Evolutionary conservation across 139 green algal species (phyloP).

Genomic region (Limnomonas spitsbergensis): DNA sequence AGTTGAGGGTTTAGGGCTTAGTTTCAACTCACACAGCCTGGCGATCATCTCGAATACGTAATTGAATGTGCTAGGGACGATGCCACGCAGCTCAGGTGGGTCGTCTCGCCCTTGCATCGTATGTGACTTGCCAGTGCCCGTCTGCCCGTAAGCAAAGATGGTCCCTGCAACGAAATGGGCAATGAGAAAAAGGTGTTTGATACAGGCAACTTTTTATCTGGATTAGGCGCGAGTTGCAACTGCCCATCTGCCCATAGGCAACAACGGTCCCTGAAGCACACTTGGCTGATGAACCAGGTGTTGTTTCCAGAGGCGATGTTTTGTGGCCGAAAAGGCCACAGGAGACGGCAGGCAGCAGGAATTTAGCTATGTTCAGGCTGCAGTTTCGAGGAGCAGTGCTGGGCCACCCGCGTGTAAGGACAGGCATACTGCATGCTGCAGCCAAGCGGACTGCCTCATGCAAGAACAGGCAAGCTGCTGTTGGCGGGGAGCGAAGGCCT

Average conservation of each 20-base stretch:
- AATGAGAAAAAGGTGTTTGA: not conserved
- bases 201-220: not conserved
- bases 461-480: too few species aligned
- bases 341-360: too few species aligned
- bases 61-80: conserved; percentile 72
- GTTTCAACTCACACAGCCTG: conserved; percentile 43
- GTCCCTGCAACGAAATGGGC: conserved; percentile 29
- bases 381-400: too few species aligned
- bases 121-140: conserved; percentile 80
- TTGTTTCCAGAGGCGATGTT: too few species aligned
- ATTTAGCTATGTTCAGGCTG: too few species aligned
- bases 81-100: conserved; percentile 58
- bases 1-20: not conserved
- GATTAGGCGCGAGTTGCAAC: conserved; percentile 16
- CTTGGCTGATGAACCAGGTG: too few species aligned
- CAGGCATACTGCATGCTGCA: too few species aligned
- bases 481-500: too few species aligned
- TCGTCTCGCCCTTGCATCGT: conserved; percentile 81
- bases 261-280: conserved; percentile 74
- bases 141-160: conserved; percentile 84
- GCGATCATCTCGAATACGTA: conserved; percentile 71
- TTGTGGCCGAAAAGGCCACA: too few species aligned
- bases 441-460: too few species aligned
- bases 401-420: too few species aligned
- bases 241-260: conserved; percentile 81